phyloP scores from a whole-genome alignment of 345 rosid genomes.

The Citrus inodora region DNA sequence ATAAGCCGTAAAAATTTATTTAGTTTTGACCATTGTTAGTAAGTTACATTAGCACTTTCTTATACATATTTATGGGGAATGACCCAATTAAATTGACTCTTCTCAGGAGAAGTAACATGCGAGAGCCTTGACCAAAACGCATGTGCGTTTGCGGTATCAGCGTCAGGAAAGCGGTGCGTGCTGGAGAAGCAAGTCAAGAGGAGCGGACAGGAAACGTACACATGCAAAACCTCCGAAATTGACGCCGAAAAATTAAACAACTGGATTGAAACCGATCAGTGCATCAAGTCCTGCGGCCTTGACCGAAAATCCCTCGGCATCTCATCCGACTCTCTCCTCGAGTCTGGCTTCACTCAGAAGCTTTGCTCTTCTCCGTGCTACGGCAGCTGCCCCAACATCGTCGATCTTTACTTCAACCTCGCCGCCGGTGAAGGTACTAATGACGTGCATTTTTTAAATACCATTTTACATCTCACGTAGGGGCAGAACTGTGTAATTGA shows the following conservation, averaged over 20 bases:
- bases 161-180: slow-evolving; percentile 73
- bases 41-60: too few relatives aligned
- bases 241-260: slow-evolving; percentile 60
- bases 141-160: slow-evolving; percentile 74
- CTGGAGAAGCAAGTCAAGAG: slow-evolving; percentile 62
- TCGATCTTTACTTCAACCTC: slow-evolving; percentile 83
- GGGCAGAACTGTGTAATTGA: too few relatives aligned
- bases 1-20: too few relatives aligned
- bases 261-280: slow-evolving; percentile 63
- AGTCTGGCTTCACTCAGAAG: slow-evolving; percentile 46
- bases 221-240: slow-evolving; percentile 64
- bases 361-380: slow-evolving; percentile 83
- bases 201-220: slow-evolving; percentile 53
- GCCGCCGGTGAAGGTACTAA: slow-evolving; percentile 88
- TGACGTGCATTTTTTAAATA: too few relatives aligned
- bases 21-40: too few relatives aligned
- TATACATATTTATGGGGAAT: too few relatives aligned
- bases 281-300: slow-evolving; percentile 67
- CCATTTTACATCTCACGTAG: neutral
- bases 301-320: slow-evolving; percentile 75
- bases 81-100: neutral
- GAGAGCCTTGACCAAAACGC: slow-evolving; percentile 51
- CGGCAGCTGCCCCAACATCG: slow-evolving; percentile 63
- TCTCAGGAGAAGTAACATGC: slow-evolving; percentile 50
- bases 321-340: slow-evolving; percentile 81